Evolutionary conservation across 176 grass and related monocot genomes (phyloP), one percentile per base, ranked within the genome.

Genomic region (Phragmites australis): DNA sequence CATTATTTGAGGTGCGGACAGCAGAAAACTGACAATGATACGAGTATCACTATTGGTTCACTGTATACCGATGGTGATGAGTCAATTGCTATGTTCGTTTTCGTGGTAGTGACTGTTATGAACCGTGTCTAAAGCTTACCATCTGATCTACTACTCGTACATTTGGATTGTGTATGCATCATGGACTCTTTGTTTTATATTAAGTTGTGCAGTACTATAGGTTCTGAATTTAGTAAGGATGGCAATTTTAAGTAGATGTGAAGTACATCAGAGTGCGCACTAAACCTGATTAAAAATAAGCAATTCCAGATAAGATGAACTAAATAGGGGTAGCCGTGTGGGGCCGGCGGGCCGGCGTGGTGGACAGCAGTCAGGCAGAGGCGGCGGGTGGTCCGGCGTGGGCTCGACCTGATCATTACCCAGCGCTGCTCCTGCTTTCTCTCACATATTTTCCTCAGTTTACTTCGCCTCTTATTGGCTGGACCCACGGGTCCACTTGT

Each of bases 351-450:
- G 50, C 54, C 27, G 37, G 63, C 65, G 43, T 51, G 60, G 23
- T 56, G 74, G 39, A 25, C 32, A 22, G 85, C 9, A 11, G 17
- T 23, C 45, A 74, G 70, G 52, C 48, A 51, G 49, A 22, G 70
- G 70, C 76, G 82, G 76, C 82, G 56, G 69, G 44, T 51, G 81
- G 80, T 81, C 76, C 45, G 76, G 82, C 45, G 87, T 84, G 87
- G 76, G 87, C 46, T 81, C 70, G 77, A 85, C 61, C 82, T 81
- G 46, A 89, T 85, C 63, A 89, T 81, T 64, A 62, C 22, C 3
- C 8, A 70, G 4, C 30, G 2, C 52, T 9, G 2, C 59, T 84
- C 31, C 5, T 18, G 8, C 27, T 29, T 71, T 79, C 32, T 54
- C 34, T 72, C 19, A 46, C 62, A 21, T 47, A 15, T 60, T 56